Percentiles rank a stretch among this genome's conserved stretches.
These are phyloP conservation scores for Annulohypoxylon stygium DNA, from an alignment of 495 filamentous ascomycete species.

Conservation along the genomic window DNA sequence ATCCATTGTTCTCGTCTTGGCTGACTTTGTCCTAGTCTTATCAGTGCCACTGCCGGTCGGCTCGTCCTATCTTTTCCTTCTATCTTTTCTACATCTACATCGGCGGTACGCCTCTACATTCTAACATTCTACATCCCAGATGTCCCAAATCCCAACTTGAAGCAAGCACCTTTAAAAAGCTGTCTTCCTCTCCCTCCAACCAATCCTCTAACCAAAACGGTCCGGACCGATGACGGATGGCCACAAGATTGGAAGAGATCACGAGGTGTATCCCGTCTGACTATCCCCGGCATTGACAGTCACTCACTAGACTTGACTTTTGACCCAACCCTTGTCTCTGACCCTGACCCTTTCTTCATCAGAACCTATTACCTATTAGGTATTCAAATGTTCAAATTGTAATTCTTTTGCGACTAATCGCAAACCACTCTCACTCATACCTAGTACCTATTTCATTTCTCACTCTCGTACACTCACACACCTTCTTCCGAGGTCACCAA, in stretches of 20 bases:
- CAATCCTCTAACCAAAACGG: slow-evolving; percentile 35
- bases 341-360: slow-evolving; percentile 2
- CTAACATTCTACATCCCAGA: slow-evolving; percentile 4
- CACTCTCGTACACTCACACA: background rate
- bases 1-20: slow-evolving; percentile 29
- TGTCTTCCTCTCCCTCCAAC: background rate
- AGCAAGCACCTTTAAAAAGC: background rate
- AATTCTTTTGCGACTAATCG: slow-evolving; percentile 30
- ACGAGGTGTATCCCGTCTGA: slow-evolving; percentile 51
- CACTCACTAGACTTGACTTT: slow-evolving; percentile 1
- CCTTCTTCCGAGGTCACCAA: background rate
- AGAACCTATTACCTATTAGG: too few species aligned
- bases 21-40: slow-evolving; percentile 40
- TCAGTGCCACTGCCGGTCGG: slow-evolving; percentile 46
- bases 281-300: slow-evolving; percentile 23
- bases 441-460: too few species aligned
- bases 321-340: background rate
- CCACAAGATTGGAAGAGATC: slow-evolving; percentile 51
- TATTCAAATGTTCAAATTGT: slow-evolving; percentile 4
- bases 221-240: slow-evolving; percentile 55
- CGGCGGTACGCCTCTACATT: background rate
- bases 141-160: slow-evolving; percentile 30
- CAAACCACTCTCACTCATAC: slow-evolving; percentile 4
- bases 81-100: slow-evolving; percentile 11
- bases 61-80: slow-evolving; percentile 42